These are phyloP conservation scores for Moniliella sp. DNA, from an alignment of 1,284 basidiomycete genomes.

Conservation along the genomic window DNA sequence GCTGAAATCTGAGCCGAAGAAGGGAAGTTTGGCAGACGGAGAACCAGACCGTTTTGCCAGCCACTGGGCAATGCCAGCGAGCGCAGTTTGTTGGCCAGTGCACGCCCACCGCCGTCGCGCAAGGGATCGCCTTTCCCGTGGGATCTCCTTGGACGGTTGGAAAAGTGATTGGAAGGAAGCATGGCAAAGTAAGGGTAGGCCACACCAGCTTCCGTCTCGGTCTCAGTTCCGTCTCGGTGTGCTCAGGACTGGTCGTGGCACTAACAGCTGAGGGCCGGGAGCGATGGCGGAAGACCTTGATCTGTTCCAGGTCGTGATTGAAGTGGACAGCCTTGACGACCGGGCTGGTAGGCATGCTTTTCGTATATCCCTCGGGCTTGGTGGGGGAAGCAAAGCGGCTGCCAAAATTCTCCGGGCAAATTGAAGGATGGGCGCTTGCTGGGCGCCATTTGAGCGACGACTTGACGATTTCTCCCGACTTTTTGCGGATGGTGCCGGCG, in stretches of 20 bases:
- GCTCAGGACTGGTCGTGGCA: constrained; percentile 66
- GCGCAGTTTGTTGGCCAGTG: too few relatives aligned
- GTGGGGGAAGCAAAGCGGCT: constrained; percentile 25
- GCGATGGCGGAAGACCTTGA: constrained; percentile 76
- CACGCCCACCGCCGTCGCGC: constrained; percentile 1
- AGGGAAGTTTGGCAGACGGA: constrained; percentile 41
- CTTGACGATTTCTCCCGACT: constrained; percentile 75
- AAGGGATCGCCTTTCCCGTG: not conserved
- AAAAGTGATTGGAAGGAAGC: constrained; percentile 8
- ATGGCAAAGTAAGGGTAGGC: too few relatives aligned
- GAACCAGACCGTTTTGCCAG: constrained; percentile 30
- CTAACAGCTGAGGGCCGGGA: constrained; percentile 82
- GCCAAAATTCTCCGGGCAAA: constrained; percentile 26
- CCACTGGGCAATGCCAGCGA: constrained; percentile 4
- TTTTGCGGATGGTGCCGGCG: constrained; percentile 49
- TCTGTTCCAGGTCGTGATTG: constrained; percentile 60
- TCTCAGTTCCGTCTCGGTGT: constrained; percentile 58
- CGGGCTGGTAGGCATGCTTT: constrained; percentile 41
- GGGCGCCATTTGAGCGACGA: constrained; percentile 58
- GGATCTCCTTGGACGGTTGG: not conserved
- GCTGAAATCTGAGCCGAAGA: constrained; percentile 34
- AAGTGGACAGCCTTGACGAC: constrained; percentile 69
- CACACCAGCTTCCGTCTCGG: constrained; percentile 37
- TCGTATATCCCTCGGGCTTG: constrained; percentile 5
- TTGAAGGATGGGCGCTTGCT: constrained; percentile 32